phyloP scores from a whole-genome alignment of 371 early-diverging fungal species.

The Nematocida ironsii region DNA sequence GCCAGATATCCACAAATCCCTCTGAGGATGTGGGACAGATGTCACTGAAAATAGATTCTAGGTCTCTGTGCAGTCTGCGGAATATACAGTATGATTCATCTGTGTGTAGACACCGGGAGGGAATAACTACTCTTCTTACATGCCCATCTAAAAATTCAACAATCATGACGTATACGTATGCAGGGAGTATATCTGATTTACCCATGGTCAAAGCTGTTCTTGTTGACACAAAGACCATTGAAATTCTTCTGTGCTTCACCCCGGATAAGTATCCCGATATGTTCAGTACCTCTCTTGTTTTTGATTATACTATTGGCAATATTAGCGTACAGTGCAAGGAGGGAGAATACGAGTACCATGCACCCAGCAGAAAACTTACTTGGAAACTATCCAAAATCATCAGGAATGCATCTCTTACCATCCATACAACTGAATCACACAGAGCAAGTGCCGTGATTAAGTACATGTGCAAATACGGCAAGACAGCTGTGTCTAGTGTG shows the following conservation, averaged over 20 bases:
- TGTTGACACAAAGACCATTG: slow-evolving; percentile 54
- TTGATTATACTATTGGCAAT: slow-evolving; percentile 32
- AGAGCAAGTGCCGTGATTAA: slow-evolving; percentile 7
- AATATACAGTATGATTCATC: slow-evolving; percentile 38
- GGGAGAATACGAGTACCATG: slow-evolving; percentile 28
- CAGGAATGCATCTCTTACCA: slow-evolving; percentile 21
- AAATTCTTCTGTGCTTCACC: slow-evolving; percentile 44
- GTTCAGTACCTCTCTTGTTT: slow-evolving; percentile 28
- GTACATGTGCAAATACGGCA: slow-evolving; percentile 31
- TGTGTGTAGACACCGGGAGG: slow-evolving; percentile 47
- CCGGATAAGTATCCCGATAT: slow-evolving; percentile 17
- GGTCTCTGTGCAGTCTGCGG: slow-evolving; percentile 44
- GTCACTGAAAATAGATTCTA: slow-evolving; percentile 52
- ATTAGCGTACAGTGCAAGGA: slow-evolving; percentile 55
- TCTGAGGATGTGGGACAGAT: slow-evolving; percentile 42
- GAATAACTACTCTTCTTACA: slow-evolving; percentile 49
- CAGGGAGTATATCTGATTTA: slow-evolving; percentile 33
- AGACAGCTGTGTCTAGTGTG: slow-evolving; percentile 37
- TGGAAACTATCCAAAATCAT: slow-evolving; percentile 2
- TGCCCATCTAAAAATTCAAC: slow-evolving; percentile 39
- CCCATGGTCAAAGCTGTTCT: slow-evolving; percentile 33
- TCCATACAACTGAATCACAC: slow-evolving; percentile 45
- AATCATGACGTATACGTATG: slow-evolving; percentile 42
- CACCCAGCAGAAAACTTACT: slow-evolving; percentile 16
- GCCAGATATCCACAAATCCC: slow-evolving; percentile 31